Evolutionary conservation across 2,329 filamentous ascomycete genomes (phyloP), one percentile per base, ranked within the genome.

Genomic region (Aureobasidium uvarum): DNA sequence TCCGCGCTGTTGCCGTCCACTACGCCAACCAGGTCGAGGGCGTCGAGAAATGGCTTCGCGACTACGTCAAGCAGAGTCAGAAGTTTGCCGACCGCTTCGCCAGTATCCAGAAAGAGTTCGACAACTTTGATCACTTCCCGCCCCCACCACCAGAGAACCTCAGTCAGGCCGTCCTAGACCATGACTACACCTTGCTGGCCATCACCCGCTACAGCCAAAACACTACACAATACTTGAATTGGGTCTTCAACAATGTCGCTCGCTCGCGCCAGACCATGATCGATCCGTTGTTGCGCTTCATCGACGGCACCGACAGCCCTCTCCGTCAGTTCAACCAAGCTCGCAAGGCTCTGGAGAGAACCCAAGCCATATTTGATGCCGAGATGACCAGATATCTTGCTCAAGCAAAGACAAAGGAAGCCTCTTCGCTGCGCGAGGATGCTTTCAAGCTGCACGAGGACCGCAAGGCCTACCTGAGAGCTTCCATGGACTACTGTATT

Each of bases 381-480:
- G 86, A 90, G 3, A 84, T 97, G 66, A 86, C 90, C 25, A 87
- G 93, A 66, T 98, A 96, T 74, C 85, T 92, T 5, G 82, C 85
- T 3, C 92, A 97, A 77, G 90, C 88, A 69, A 98, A 97, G 81
- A 89, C 91, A 6, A 99, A 98, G 78, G 95, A 99, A 77, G 86
- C 94, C 0, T 97, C 92, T 0, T 86, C 92, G 1, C 81, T 99
- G 65, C 85, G 95, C 67, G 95, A 99, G 76, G 95, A 99, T 77
- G 95, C 95, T 0, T 99, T 99, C 73, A 89, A 95, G 74, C 86
- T 98, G 43, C 95, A 96, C 74, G 95, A 98, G 80, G 90, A 91
- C 28, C 86, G 94, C 66, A 96, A 95, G 73, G 86, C 88, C 38
- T 99, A 99, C 75, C 82, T 98, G 50, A 94, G 92, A 74, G 90